These are phyloP conservation scores for Mikania micrantha DNA, from an alignment of 129 eudicot species.

Conservation along the genomic window DNA sequence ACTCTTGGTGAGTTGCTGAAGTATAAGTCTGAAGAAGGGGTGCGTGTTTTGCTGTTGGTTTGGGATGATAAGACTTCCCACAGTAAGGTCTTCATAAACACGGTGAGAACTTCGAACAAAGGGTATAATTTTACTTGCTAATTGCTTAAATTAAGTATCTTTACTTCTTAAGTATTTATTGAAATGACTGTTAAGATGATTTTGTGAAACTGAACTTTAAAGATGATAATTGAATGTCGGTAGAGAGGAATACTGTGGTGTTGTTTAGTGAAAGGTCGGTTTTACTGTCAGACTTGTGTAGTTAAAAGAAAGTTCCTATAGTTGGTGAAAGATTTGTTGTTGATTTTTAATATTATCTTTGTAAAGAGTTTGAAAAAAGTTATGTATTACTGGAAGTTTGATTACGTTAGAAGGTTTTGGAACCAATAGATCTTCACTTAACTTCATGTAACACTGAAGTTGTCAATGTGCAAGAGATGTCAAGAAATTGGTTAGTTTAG, in stretches of 20 bases:
- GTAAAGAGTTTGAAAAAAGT: background rate
- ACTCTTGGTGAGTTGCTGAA: constrained; percentile 78
- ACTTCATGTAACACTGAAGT: background rate
- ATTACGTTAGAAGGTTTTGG: background rate
- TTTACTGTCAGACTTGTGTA: background rate
- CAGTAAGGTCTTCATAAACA: constrained; percentile 46
- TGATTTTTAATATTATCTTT: background rate
- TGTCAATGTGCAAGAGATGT: background rate
- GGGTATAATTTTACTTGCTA: background rate
- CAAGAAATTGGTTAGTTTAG: background rate
- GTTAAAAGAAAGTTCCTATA: background rate
- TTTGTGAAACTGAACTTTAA: background rate
- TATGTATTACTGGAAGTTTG: background rate
- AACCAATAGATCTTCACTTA: background rate
- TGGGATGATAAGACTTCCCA: constrained; percentile 97
- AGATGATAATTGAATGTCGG: background rate
- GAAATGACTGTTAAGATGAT: too few species aligned
- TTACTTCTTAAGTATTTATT: background rate
- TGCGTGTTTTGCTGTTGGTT: constrained; percentile 72
- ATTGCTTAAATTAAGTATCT: background rate
- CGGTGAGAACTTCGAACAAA: constrained; percentile 42
- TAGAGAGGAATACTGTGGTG: background rate
- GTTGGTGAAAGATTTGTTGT: background rate
- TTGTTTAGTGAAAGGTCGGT: background rate
- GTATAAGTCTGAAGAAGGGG: constrained; percentile 92